Percentiles rank a stretch among this genome's conserved stretches.
These are phyloP conservation scores for Zangia roseola DNA, from an alignment of 768 basidiomycete genomes.

Conservation along the genomic window DNA sequence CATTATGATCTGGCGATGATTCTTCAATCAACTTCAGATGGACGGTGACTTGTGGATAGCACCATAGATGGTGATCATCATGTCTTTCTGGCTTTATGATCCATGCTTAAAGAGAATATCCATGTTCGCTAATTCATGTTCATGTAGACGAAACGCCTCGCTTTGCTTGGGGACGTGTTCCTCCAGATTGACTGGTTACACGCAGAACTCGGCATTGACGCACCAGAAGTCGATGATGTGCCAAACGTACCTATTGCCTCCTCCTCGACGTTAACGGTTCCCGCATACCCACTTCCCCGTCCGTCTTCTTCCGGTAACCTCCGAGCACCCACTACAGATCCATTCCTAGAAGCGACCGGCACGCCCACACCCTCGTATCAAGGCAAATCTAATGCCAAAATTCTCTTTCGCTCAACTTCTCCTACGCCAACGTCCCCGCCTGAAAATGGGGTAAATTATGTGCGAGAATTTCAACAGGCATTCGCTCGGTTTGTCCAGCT, in stretches of 20 bases:
- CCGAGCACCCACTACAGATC: conserved; percentile 20
- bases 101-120: neutral
- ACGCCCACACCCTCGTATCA: conserved; percentile 54
- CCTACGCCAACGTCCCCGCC: conserved; percentile 10
- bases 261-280: conserved; percentile 40
- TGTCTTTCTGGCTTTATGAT: neutral
- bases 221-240: conserved; percentile 54
- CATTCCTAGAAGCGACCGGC: conserved; percentile 24
- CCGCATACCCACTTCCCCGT: conserved; percentile 40
- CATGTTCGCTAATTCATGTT: conserved; percentile 1
- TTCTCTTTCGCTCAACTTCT: conserved; percentile 37
- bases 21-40: too few species aligned
- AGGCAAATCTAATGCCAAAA: conserved; percentile 28
- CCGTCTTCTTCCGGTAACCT: conserved; percentile 39
- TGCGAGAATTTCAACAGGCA: conserved; percentile 50
- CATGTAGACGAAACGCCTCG: conserved; percentile 63
- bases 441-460: conserved; percentile 12
- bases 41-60: too few species aligned
- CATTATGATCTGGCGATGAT: too few species aligned
- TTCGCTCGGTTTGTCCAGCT: conserved; percentile 63
- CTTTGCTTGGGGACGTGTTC: conserved; percentile 60
- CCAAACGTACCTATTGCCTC: conserved; percentile 27
- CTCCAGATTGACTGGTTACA: conserved; percentile 82
- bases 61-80: neutral
- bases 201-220: conserved; percentile 73